These are phyloP conservation scores for Moniliophthora roreri DNA, from an alignment of 1,284 basidiomycete genomes.

Conservation along the genomic window DNA sequence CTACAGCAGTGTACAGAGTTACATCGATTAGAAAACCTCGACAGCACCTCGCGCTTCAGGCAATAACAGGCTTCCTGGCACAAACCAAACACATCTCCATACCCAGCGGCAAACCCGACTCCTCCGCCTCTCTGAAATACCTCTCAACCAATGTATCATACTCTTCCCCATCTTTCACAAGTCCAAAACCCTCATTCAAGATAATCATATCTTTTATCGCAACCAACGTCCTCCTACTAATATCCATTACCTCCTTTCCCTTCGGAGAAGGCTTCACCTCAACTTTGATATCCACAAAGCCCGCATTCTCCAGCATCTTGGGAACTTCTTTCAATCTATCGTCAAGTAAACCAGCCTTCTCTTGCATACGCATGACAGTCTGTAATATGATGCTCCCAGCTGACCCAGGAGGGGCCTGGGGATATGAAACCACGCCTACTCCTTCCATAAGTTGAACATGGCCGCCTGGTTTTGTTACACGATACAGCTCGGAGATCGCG, in stretches of 20 bases:
- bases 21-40: too few species aligned
- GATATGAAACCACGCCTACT: not conserved
- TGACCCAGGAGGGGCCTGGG: not conserved
- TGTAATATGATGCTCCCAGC: not conserved
- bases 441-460: conserved; percentile 20
- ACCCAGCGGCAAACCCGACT: too few species aligned
- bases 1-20: too few species aligned
- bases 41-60: too few species aligned
- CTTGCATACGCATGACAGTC: not conserved
- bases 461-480: conserved; percentile 22
- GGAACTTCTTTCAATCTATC: not conserved
- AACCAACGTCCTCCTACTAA: not conserved
- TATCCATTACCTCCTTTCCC: not conserved
- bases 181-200: not conserved
- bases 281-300: not conserved
- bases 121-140: too few species aligned
- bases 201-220: not conserved
- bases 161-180: not conserved
- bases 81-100: too few species aligned
- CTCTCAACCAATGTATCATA: not conserved
- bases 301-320: not conserved
- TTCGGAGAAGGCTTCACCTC: not conserved
- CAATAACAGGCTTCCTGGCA: too few species aligned
- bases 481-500: conserved; percentile 17
- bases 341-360: not conserved